These are phyloP conservation scores for Cyamopsis tetragonoloba DNA, from an alignment of 306 rosid genomes.

Conservation along the genomic window DNA sequence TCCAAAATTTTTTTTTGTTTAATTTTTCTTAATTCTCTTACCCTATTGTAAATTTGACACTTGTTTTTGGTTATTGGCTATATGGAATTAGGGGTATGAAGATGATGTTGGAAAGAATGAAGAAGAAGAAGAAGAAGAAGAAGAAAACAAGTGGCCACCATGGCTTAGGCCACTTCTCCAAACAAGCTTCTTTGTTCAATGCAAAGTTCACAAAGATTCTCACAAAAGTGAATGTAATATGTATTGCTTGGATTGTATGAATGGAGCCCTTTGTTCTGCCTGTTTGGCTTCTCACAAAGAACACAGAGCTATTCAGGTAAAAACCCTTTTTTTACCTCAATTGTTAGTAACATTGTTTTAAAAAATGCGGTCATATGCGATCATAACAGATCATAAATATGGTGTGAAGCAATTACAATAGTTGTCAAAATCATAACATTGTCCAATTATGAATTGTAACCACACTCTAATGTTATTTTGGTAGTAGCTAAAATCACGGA, in stretches of 20 bases:
- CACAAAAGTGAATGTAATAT: constrained; percentile 71
- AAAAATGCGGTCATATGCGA: too few species aligned
- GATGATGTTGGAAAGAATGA: constrained; percentile 19
- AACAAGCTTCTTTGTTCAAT: constrained; percentile 63
- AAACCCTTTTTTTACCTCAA: too few species aligned
- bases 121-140: too few species aligned
- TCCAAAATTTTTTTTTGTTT: not conserved
- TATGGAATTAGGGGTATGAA: constrained; percentile 30
- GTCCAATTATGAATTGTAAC: too few species aligned
- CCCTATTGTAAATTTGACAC: not conserved
- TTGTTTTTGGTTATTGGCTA: not conserved
- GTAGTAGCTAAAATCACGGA: too few species aligned
- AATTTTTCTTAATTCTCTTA: not conserved
- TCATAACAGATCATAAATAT: too few species aligned
- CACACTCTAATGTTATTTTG: too few species aligned
- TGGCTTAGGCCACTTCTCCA: constrained; percentile 56
- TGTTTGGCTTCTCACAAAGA: constrained; percentile 54
- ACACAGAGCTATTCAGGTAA: constrained; percentile 62
- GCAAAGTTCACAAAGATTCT: constrained; percentile 58
- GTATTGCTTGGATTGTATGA: constrained; percentile 67
- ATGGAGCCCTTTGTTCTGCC: constrained; percentile 64
- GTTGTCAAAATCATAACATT: too few species aligned
- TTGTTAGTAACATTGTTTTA: too few species aligned
- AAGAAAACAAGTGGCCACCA: constrained; percentile 55
- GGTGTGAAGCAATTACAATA: too few species aligned